These are phyloP conservation scores for Drosera spatulata DNA, from an alignment of 179 eudicot species.

Conservation along the genomic window DNA sequence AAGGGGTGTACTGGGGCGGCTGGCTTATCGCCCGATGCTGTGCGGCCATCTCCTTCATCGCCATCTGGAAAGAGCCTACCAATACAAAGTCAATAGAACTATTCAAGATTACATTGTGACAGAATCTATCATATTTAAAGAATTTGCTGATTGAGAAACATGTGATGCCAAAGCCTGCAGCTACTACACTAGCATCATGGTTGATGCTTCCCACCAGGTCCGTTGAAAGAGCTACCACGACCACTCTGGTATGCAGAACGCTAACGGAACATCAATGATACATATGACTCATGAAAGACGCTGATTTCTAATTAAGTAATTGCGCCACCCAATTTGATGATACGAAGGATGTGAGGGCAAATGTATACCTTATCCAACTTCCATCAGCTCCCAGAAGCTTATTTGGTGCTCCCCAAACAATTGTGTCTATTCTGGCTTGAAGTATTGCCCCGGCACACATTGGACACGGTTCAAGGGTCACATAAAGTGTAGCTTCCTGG, in stretches of 20 bases:
- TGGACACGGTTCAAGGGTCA: constrained; percentile 94
- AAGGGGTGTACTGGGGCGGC: constrained; percentile 88
- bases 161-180: no score
- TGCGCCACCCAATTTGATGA: no score
- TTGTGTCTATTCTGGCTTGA: constrained; percentile 79
- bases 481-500: constrained; percentile 87
- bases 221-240: no score
- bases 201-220: no score
- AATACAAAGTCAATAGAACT: neutral
- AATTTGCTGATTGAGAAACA: no score
- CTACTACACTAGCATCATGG: no score
- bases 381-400: constrained; percentile 99
- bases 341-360: neutral
- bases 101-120: no score
- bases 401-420: constrained; percentile 99
- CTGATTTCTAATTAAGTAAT: no score
- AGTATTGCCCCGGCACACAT: constrained; percentile 99
- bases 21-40: constrained; percentile 27
- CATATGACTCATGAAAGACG: no score
- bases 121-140: no score
- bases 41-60: constrained; percentile 28
- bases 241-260: no score
- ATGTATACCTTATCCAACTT: constrained; percentile 89
- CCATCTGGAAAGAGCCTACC: constrained; percentile 66
- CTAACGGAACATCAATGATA: no score